Percentiles rank a stretch among this genome's conserved stretches.
These are phyloP conservation scores for Monilinia fructicola DNA, from an alignment of 2,329 filamentous ascomycete genomes.

Conservation along the genomic window DNA sequence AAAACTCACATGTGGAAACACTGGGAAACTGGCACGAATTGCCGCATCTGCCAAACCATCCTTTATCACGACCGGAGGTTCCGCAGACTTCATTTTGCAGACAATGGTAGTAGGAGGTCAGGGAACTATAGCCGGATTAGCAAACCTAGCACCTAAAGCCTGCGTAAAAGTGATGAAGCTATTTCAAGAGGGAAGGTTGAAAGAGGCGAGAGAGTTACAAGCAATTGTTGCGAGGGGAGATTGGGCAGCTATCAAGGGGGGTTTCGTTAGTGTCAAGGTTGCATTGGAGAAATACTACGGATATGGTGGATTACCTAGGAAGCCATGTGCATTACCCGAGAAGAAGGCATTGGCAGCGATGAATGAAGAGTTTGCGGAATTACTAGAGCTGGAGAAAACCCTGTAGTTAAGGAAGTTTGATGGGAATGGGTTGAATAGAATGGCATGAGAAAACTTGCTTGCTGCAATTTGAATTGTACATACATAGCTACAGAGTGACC, in stretches of 20 bases:
- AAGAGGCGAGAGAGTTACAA: conserved; percentile 61
- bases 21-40: conserved; percentile 48
- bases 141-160: conserved; percentile 38
- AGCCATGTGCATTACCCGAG: conserved; percentile 44
- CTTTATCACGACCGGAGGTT: conserved; percentile 11
- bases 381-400: conserved; percentile 7
- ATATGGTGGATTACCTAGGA: conserved; percentile 60
- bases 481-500: background rate
- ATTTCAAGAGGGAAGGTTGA: conserved; percentile 54
- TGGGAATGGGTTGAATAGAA: too few relatives aligned
- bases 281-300: conserved; percentile 58
- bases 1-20: conserved; percentile 43
- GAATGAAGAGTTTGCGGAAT: conserved; percentile 12
- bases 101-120: conserved; percentile 19
- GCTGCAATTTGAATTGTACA: background rate
- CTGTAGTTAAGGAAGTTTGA: background rate
- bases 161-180: conserved; percentile 60
- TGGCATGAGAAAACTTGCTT: background rate
- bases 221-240: conserved; percentile 61
- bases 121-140: conserved; percentile 19
- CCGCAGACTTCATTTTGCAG: conserved; percentile 19
- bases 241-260: conserved; percentile 65
- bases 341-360: conserved; percentile 1
- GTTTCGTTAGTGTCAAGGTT: conserved; percentile 65
- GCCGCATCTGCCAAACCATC: conserved; percentile 30